Evolutionary conservation across 1,284 basidiomycete genomes (phyloP), one percentile per base, ranked within the genome.

Genomic region (Cerioporus squamosus): DNA sequence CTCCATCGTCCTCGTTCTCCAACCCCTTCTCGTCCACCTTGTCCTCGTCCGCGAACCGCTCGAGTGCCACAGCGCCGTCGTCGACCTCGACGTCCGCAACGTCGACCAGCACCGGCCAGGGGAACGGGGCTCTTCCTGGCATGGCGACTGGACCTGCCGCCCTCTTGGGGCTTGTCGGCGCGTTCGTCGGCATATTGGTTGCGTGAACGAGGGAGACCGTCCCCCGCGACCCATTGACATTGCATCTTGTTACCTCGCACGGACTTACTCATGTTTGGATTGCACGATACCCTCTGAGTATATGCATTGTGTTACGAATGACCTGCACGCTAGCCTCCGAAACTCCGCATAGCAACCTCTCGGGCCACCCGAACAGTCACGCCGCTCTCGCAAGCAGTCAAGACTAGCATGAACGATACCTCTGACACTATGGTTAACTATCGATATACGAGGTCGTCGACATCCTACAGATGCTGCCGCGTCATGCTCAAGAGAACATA

Each of bases 1-100:
- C 58, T 4, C 42, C 66, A 1, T 61, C 66, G n/a, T 55, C 70
- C 5, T 39, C 65, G 33, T 58, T 62, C 48, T 60, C 66, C 18
- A 54, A 55, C 38, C 61, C 64, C 9, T 62, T 61, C 55, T 44
- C 61, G 8, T 56, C 66, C 9, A 54, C 59, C 18, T 51, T 64
- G 5, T 22, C 45, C 22, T 20, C 48, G 33, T 23, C 39, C 26
- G 8, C 24, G 12, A 42, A 39, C 22, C 17, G 24, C 8, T 24
- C 49, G 24, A 33, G 24, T 26, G n/a, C 53, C 6, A 38, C 47
- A 2, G 22, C 9, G 31, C 31, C 47, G 12, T n/a, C 47, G 10
- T 33, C 33, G n/a, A 9, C 33, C 3, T 22, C 47, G 3, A 49
- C 33, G 10, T 22, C 14, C 12, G 22, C 44, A 6, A 22, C 44